Percentiles rank a stretch among this genome's conserved stretches.
Conservation (phyloP, 139 green algal species). For the Asterochloris erici region DNA sequence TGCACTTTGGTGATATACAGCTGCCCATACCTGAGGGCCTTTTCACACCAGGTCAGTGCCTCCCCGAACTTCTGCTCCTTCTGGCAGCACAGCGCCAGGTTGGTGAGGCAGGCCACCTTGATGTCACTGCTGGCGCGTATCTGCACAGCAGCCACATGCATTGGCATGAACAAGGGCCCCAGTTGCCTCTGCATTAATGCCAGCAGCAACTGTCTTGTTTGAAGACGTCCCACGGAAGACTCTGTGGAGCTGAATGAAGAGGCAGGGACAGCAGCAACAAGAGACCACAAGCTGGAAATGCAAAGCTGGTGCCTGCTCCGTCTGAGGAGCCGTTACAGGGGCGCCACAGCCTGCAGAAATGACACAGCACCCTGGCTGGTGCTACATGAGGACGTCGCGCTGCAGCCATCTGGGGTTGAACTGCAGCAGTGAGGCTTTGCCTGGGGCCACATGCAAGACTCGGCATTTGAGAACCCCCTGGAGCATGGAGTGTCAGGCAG, state of each 20-base stretch:
- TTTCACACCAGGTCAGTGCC: slow-evolving; percentile 49
- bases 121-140: not conserved
- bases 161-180: not conserved
- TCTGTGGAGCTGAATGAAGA: not conserved
- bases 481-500: no score
- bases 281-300: not conserved
- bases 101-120: slow-evolving; percentile 40
- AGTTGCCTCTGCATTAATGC: not conserved
- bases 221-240: not conserved
- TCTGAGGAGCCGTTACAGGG: no score
- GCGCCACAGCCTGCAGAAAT: no score
- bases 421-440: no score
- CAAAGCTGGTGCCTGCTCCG: not conserved
- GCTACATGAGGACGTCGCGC: no score
- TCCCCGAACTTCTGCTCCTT: slow-evolving; percentile 35
- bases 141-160: not conserved
- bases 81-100: slow-evolving; percentile 50
- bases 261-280: not conserved
- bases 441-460: no score
- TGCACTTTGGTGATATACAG: not conserved
- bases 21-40: slow-evolving; percentile 42
- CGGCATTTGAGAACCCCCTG: no score
- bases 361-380: no score
- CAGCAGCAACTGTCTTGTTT: not conserved
- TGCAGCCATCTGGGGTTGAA: no score